phyloP scores from a whole-genome alignment of 2,329 filamentous ascomycete species.

The Fusarium aywerte region DNA sequence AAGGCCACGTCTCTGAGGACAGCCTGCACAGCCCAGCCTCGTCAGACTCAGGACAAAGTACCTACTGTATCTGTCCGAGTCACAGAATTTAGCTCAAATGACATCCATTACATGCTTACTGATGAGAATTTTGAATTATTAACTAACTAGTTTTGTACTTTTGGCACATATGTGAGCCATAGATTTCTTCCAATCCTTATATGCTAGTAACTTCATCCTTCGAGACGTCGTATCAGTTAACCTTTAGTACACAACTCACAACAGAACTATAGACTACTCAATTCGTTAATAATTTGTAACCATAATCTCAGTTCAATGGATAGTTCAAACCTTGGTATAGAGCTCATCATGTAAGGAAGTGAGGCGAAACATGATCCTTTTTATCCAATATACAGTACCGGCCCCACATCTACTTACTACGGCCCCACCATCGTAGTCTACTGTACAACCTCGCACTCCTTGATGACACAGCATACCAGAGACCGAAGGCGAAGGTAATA shows the following conservation, averaged over 20 bases:
- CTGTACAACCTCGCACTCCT: neutral
- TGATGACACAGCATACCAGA: neutral
- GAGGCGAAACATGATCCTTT: slow-evolving; percentile 21
- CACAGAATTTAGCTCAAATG: neutral
- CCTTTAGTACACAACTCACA: neutral
- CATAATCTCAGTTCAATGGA: neutral
- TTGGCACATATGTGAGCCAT: neutral
- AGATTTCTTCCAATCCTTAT: neutral
- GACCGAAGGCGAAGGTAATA: neutral
- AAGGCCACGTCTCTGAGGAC: slow-evolving; percentile 25
- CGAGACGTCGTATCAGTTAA: neutral
- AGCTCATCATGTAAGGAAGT: neutral
- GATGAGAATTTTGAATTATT: slow-evolving; percentile 16
- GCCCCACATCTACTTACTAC: slow-evolving; percentile 10
- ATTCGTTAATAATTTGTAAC: neutral
- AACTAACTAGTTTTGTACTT: neutral
- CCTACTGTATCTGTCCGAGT: neutral
- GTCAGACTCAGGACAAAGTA: neutral
- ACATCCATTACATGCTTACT: slow-evolving; percentile 15
- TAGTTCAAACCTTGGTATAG: neutral
- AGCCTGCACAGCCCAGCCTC: slow-evolving; percentile 22
- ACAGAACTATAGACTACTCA: neutral
- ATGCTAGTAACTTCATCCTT: neutral
- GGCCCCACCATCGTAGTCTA: slow-evolving; percentile 12
- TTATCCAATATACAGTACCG: slow-evolving; percentile 14